Evolutionary conservation across 257 asterid species (phyloP).

Genomic region (Nicotiana knightiana): DNA sequence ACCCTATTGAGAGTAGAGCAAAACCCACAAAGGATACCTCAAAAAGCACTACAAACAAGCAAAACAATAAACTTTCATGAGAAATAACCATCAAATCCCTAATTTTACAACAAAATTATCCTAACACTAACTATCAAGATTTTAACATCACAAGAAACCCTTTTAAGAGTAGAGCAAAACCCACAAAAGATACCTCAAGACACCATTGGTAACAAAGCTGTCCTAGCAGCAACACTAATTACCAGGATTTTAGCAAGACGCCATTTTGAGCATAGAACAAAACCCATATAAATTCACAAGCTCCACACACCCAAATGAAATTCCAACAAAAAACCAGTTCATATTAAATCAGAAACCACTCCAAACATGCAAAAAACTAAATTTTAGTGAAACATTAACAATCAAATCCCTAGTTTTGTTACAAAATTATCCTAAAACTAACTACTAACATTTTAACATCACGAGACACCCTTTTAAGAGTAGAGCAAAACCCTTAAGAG

Average conservation of each 20-base stretch:
- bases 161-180: neutral
- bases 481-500: slow-evolving; percentile 12
- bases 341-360: neutral
- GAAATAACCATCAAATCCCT: neutral
- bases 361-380: neutral
- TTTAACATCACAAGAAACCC: neutral
- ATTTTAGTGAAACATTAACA: neutral
- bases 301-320: slow-evolving; percentile 9
- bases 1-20: slow-evolving; percentile 4
- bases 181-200: neutral
- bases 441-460: slow-evolving; percentile 10
- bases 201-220: too few species aligned
- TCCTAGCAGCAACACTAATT: neutral
- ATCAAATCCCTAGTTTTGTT: neutral
- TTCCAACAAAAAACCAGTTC: neutral
- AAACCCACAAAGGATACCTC: slow-evolving; percentile 3
- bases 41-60: neutral
- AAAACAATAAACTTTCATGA: too few species aligned
- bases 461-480: slow-evolving; percentile 4
- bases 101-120: neutral
- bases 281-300: neutral
- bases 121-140: neutral
- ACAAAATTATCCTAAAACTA: slow-evolving; percentile 2
- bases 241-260: neutral
- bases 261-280: neutral